These are phyloP conservation scores for Suillus bovinus DNA, from an alignment of 768 basidiomycete genomes.

Conservation along the genomic window DNA sequence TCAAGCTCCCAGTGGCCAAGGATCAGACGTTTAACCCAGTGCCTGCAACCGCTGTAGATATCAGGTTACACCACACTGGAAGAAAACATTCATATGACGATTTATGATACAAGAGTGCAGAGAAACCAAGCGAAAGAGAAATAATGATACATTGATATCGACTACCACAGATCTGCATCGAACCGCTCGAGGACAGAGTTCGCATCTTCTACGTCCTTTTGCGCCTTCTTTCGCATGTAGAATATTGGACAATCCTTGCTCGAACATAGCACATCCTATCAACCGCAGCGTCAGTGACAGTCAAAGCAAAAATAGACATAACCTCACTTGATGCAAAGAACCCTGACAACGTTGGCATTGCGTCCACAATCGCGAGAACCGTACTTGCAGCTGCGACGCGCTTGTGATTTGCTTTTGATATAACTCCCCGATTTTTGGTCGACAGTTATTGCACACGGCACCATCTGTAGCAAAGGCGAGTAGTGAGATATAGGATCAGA, in stretches of 20 bases:
- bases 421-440: constrained; percentile 80
- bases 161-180: constrained; percentile 70
- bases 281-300: background rate
- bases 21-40: background rate
- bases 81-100: background rate
- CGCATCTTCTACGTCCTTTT: constrained; percentile 95
- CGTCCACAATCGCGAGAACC: constrained; percentile 95
- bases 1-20: background rate
- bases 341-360: constrained; percentile 99
- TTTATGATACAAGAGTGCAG: background rate
- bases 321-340: constrained; percentile 84
- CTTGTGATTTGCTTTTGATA: constrained; percentile 85
- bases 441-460: constrained; percentile 94
- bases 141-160: background rate
- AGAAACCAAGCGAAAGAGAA: background rate
- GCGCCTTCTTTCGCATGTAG: constrained; percentile 97
- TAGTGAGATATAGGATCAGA: constrained; percentile 10
- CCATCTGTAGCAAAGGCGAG: constrained; percentile 54
- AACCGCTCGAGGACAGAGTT: constrained; percentile 81
- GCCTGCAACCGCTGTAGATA: background rate
- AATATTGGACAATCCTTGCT: constrained; percentile 99
- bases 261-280: constrained; percentile 91
- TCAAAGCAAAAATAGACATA: background rate
- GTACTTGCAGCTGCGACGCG: constrained; percentile 81
- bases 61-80: background rate